Evolutionary conservation across 1,139 yeast genomes (phyloP).

Genomic region (Meyerozyma guilliermondii): DNA sequence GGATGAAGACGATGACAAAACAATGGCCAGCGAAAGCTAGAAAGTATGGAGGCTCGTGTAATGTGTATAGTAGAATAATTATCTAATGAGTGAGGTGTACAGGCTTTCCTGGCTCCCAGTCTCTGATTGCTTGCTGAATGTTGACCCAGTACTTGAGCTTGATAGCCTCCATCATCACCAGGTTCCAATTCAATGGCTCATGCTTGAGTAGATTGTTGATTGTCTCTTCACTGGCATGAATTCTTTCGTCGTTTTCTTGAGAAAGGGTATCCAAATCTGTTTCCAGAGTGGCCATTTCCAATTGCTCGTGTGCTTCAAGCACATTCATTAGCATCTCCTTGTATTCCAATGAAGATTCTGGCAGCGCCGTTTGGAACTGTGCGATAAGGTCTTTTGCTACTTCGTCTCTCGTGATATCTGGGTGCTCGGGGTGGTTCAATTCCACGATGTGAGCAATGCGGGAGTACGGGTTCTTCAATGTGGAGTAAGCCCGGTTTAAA

Average conservation of each 20-base stretch:
- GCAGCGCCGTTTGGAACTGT: slow-evolving; percentile 25
- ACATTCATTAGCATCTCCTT: slow-evolving; percentile 67
- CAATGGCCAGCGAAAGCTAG: slow-evolving; percentile 41
- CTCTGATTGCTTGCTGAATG: slow-evolving; percentile 66
- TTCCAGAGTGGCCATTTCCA: slow-evolving; percentile 58
- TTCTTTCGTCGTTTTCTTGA: slow-evolving; percentile 51
- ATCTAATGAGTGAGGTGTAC: slow-evolving; percentile 54
- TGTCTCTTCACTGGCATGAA: slow-evolving; percentile 31
- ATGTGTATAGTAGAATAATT: slow-evolving; percentile 2
- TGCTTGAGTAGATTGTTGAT: slow-evolving; percentile 28
- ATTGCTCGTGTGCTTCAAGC: slow-evolving; percentile 73
- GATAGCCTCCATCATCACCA: slow-evolving; percentile 63
- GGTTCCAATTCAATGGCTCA: slow-evolving; percentile 38
- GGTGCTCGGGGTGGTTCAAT: slow-evolving; percentile 31
- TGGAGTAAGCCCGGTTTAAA: slow-evolving; percentile 72
- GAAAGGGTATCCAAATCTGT: slow-evolving; percentile 52
- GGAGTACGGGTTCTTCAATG: slow-evolving; percentile 62
- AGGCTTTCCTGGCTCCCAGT: slow-evolving; percentile 73
- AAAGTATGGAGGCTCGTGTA: background rate
- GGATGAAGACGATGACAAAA: slow-evolving; percentile 32
- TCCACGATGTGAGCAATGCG: slow-evolving; percentile 44
- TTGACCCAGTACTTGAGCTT: slow-evolving; percentile 82
- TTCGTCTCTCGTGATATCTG: slow-evolving; percentile 38
- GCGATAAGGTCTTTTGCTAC: slow-evolving; percentile 33
- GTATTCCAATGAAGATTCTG: slow-evolving; percentile 34